A percentile compares a stretch with the other conserved stretches of the same genome.
phyloP scores from a whole-genome alignment of 176 grass and related monocot genomes.

The Coix lacrymajobi region DNA sequence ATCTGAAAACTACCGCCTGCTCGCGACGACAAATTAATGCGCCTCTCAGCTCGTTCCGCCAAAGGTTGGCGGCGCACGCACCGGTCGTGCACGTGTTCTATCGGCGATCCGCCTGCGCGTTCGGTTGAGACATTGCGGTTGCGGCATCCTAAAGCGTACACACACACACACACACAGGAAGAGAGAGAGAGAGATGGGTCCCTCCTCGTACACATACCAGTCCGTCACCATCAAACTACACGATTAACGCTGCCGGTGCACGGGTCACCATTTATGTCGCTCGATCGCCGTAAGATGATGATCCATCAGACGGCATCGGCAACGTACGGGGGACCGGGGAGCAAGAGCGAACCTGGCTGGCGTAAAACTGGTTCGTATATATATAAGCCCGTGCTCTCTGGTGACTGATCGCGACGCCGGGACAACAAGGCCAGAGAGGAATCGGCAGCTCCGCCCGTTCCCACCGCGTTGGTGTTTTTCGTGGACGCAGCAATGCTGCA shows the following conservation, averaged over 20 bases:
- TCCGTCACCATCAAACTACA: background rate
- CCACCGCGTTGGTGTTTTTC: background rate
- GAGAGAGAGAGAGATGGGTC: no score
- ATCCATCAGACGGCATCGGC: background rate
- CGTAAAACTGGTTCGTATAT: background rate
- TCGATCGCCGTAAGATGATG: background rate
- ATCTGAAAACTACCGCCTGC: background rate
- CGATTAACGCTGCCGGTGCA: background rate
- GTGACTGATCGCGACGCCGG: background rate
- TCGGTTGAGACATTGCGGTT: background rate
- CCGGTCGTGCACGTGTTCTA: constrained; percentile 1
- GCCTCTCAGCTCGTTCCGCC: background rate
- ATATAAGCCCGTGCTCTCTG: background rate
- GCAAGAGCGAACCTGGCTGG: background rate
- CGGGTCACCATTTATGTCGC: background rate
- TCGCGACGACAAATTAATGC: background rate
- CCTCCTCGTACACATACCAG: background rate
- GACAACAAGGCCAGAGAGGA: background rate
- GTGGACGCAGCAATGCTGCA: background rate
- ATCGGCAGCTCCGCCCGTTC: constrained; percentile 34
- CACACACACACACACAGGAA: no score
- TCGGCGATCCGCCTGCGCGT: background rate
- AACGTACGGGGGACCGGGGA: background rate
- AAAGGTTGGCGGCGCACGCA: background rate
- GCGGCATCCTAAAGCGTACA: background rate